Base-by-base conservation (phyloP, 2,329 filamentous ascomycete species). In the Xylariaceae sp. region DNA sequence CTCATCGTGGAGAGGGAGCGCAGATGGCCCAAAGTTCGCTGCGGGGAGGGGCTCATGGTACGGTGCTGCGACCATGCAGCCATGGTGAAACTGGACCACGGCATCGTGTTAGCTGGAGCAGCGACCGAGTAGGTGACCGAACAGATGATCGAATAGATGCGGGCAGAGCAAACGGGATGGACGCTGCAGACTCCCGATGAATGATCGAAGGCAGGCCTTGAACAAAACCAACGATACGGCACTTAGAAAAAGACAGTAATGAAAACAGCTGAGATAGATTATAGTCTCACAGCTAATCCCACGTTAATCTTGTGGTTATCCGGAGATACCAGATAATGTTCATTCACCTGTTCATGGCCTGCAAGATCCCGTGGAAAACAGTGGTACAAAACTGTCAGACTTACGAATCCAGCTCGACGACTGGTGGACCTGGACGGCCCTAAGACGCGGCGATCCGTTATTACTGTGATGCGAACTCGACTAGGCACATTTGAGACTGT, bases 1-100 rank as follows among this genome's bases (percentile, higher is more conserved):
- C 68, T 74, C 55, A 81, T 75, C 52, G 74, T 79, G 13, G 80
- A 82, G 13, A 81, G 70, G 40, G 79, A 79, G 55, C 79, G 73
- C 51, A 81, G 69, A 60, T 82, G 79, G 51, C 76, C 75, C 44
- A 78, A 67, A 39, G 54, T 51, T 44, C 66, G 65, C 53, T 67
- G 66, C 31, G 66, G 65, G 45, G 64, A 69, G 48, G 68, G 66
- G 58, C 56, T 66, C 50, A 60, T 59, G 56, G 57, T 61, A 57
- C 62, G 65, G 60, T 74, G 75, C 66, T 77, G 76, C 59, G 77
- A 71, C 75, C 78, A 82, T 67, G 75, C 75, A 59, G 76, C 72
- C 55, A 80, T 73, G 57, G 76, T 75, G 53, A 81, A 75, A 66
- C 83, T 77, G 69, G 79, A 83, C 61, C 54, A 47, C 38, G 51